Conservation (phyloP, 345 rosid genomes). For the Limnanthes douglasii region DNA sequence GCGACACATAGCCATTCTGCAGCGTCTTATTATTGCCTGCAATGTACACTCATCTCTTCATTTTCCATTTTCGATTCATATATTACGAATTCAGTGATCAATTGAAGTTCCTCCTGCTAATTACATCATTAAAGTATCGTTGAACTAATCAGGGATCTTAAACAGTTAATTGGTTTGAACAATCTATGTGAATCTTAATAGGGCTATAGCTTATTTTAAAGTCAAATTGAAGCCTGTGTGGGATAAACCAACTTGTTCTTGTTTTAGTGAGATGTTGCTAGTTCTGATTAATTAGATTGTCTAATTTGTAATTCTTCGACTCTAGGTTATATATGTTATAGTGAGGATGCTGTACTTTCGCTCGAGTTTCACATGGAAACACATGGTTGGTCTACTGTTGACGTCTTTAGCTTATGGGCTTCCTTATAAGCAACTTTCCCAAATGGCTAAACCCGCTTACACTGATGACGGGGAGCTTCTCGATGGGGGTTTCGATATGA, state of each 20-base stretch:
- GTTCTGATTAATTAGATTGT: background rate
- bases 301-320: conserved; percentile 1
- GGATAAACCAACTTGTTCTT: background rate
- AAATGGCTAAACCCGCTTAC: conserved; percentile 65
- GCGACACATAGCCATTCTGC: conserved; percentile 63
- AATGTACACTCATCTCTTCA: conserved; percentile 24
- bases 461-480: conserved; percentile 61
- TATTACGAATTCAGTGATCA: too few relatives aligned
- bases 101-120: too few relatives aligned
- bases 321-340: conserved; percentile 47
- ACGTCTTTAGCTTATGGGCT: conserved; percentile 45
- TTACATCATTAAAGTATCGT: too few relatives aligned
- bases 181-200: too few relatives aligned
- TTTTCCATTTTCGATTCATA: background rate
- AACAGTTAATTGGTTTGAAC: too few relatives aligned
- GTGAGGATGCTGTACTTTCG: conserved; percentile 51
- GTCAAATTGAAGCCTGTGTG: too few relatives aligned
- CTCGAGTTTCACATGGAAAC: conserved; percentile 70
- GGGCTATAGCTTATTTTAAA: background rate
- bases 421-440: conserved; percentile 64
- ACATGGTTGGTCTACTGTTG: conserved; percentile 55
- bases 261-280: background rate
- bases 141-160: too few relatives aligned
- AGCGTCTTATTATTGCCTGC: conserved; percentile 50
- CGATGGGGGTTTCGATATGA: conserved; percentile 88